phyloP scores from a whole-genome alignment of 345 rosid genomes.

The Schrenkiella parvula region DNA sequence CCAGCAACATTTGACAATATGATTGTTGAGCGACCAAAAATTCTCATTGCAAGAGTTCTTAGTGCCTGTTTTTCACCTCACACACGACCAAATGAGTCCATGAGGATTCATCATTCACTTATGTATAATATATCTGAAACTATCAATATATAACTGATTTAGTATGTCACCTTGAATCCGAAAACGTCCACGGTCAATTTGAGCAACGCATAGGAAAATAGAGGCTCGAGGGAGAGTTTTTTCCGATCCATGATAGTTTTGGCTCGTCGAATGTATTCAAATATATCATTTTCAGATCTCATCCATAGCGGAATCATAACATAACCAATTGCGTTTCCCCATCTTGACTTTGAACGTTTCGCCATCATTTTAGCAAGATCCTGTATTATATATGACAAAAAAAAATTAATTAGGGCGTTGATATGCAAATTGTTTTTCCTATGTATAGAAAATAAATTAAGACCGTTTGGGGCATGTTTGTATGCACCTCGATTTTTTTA shows the following conservation, averaged over 20 bases:
- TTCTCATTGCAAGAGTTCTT: constrained; percentile 40
- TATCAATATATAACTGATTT: background rate
- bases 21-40: constrained; percentile 38
- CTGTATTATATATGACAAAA: constrained; percentile 7
- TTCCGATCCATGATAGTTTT: constrained; percentile 43
- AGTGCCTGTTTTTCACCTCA: constrained; percentile 29
- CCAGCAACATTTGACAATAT: constrained; percentile 49
- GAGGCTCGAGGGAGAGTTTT: constrained; percentile 52
- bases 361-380: constrained; percentile 49
- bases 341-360: constrained; percentile 34
- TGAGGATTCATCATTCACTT: background rate
- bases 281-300: constrained; percentile 32
- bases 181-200: constrained; percentile 24
- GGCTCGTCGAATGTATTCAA: constrained; percentile 41
- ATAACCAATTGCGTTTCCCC: constrained; percentile 55
- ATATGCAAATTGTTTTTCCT: background rate
- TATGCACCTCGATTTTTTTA: constrained; percentile 46
- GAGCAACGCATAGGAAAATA: constrained; percentile 35
- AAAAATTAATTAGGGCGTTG: background rate
- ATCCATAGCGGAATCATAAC: constrained; percentile 41
- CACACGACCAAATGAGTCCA: background rate
- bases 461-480: constrained; percentile 44
- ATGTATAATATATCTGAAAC: background rate
- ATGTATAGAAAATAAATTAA: background rate
- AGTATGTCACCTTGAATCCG: constrained; percentile 33